Evolutionary conservation across 2,329 filamentous ascomycete genomes (phyloP).

Genomic region (Colletotrichum ledebouriae): DNA sequence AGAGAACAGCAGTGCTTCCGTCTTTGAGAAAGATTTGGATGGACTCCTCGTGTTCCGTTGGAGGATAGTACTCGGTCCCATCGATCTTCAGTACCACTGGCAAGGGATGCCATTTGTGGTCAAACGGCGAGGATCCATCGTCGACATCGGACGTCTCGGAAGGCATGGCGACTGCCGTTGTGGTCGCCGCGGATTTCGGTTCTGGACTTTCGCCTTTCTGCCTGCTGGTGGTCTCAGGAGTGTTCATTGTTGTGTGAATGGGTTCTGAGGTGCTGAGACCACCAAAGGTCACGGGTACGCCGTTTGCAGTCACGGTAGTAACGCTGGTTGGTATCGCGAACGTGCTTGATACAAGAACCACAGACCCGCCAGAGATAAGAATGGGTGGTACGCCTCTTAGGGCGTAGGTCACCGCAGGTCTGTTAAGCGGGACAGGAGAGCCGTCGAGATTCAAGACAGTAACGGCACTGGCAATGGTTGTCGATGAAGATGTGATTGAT

Average conservation of each 20-base stretch:
- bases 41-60: not conserved
- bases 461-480: not conserved
- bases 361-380: not conserved
- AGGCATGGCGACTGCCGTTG: not conserved
- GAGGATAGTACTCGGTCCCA: constrained; percentile 12
- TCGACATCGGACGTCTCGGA: constrained; percentile 1
- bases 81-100: constrained; percentile 2
- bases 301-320: constrained; percentile 3
- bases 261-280: not conserved
- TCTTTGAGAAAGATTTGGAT: constrained; percentile 13
- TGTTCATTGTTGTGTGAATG: fast-evolving
- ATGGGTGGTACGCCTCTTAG: not conserved
- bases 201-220: not conserved
- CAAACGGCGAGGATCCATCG: not conserved
- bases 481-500: not conserved
- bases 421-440: not conserved
- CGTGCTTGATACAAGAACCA: not conserved
- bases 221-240: not conserved
- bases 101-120: constrained; percentile 2
- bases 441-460: constrained; percentile 7
- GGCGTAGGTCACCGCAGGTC: not conserved
- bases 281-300: not conserved
- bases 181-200: not conserved
- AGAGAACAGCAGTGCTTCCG: constrained; percentile 6
- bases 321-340: not conserved